Percentiles rank a stretch among this genome's conserved stretches.
Conservation (phyloP, 2,329 filamentous ascomycete genomes). For the Phyllosticta citrichinensis region DNA sequence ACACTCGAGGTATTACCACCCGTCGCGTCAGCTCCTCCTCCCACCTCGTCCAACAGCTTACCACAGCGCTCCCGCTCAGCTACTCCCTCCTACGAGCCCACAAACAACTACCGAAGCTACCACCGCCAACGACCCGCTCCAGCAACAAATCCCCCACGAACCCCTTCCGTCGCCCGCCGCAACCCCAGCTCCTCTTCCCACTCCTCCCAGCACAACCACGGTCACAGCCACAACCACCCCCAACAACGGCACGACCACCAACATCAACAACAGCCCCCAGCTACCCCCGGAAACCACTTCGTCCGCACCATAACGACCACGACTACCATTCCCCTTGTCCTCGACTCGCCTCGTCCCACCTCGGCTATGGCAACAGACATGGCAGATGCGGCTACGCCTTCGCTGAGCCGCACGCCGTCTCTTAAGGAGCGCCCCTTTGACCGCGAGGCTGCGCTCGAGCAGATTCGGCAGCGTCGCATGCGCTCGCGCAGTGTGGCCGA, state of each 20-base stretch:
- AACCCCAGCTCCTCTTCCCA: constrained; percentile 13
- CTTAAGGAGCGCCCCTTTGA: constrained; percentile 31
- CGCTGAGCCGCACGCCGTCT: constrained; percentile 19
- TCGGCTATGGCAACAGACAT: neutral
- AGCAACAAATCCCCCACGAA: constrained; percentile 14
- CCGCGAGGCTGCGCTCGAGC: constrained; percentile 63
- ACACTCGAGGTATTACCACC: neutral
- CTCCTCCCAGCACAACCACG: constrained; percentile 6
- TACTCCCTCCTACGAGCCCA: neutral
- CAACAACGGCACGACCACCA: constrained; percentile 7
- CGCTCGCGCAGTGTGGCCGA: constrained; percentile 59
- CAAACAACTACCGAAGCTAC: constrained; percentile 2
- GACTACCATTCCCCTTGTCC: constrained; percentile 38
- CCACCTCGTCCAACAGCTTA: neutral
- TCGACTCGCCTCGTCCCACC: constrained; percentile 29
- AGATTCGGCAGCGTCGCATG: constrained; percentile 63
- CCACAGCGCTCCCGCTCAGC: neutral
- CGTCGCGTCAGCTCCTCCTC: neutral
- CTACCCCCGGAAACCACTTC: constrained; percentile 9
- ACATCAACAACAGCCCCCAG: constrained; percentile 8
- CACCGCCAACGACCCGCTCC: constrained; percentile 5
- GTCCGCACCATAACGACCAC: constrained; percentile 38
- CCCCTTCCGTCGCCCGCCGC: constrained; percentile 12
- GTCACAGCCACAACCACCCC: neutral
- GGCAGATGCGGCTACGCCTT: constrained; percentile 11